Base-by-base conservation (phyloP, 163 green algal genomes). In the Chlorella variabilis region DNA sequence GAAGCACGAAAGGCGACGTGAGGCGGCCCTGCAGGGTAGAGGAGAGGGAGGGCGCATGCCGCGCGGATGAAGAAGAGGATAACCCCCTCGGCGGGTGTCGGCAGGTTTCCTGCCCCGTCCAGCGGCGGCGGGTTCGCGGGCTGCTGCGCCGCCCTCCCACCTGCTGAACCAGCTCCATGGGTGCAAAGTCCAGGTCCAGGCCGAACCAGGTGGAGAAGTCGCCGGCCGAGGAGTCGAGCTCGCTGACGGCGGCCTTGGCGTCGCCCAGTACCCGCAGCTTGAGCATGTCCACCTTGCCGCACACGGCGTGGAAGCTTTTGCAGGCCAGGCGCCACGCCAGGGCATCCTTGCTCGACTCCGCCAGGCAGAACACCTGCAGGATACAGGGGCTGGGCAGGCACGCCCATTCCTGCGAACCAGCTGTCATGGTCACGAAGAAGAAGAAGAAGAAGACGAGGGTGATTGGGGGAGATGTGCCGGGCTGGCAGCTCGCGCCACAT, bases 121-220 rank as follows among this genome's bases (percentile, higher is more conserved):
- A 54, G 45, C 45, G 45, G 17, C 75, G 42, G 21, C 45, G n/a
- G 34, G n/a, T n/a, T n/a, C n/a, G n/a, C n/a, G n/a, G n/a, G n/a
- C n/a, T n/a, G n/a, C n/a, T n/a, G n/a, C 25, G 58, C 29, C 45
- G 59, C 7, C 20, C 7, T 61, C 1, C 18, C 58, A 73, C 78
- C 70, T 71, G 66, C 70, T 67, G 78, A 21, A 69, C 48, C 1
- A 78, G 56, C 59, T 78, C 56, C 9, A 78, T 27, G 48, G 58
- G 78, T 33, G 34, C 58, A 61, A 65, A 70, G 41, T 80, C 73
- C 15, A 80, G 73, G 38, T 80, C 73, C 25, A 80, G 56, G 1
- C 73, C 73, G 18, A 80, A 80, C 73, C 73, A 80, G 27, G 73
- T 80, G 3, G 73, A 39, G 27, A 70, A 42, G 4, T 80, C 73